Evolutionary conservation across 1,284 basidiomycete species (phyloP), one percentile per base, ranked within the genome.

Genomic region (Earliella scabrosa): DNA sequence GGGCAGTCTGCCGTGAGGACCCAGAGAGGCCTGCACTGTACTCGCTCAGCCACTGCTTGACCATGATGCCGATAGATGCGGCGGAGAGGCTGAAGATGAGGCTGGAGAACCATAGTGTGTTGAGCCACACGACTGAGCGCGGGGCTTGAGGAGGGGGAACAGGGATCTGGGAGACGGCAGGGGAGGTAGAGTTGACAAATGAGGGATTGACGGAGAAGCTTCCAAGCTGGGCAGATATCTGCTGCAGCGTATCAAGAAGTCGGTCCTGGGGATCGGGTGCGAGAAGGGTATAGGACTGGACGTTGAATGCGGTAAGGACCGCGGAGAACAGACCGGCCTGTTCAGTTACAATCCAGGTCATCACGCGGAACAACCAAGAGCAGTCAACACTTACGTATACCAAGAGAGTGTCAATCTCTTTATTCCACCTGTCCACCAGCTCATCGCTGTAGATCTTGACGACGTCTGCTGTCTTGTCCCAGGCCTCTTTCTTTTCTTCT

Each of bases 31-130:
- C 50, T 18, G 4, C n/a, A 32, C 39, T 31, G 29, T 58, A 44
- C 55, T 61, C 32, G 48, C 34, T 49, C 24, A 56, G 9, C 54
- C 54, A 56, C 34, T 51, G 54, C 44, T 56, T 51, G n/a, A 44
- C 45, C 23, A 63, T 31, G 32, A 65, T 60, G 43, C 54, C 61
- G 4, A 59, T 23, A 10, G 53, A 52, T 1, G 63, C 61, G 13
- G 61, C 47, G 18, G 53, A 35, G 8, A 65, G 52, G 32, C 61
- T 60, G 36, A 52, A 54, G 18, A 61, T 49, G 34, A 65, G 61
- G 14, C 56, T 58, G n/a, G 52, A 50, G 49, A 61, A 52, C 54
- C 54, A 56, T 23, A 50, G 36, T 9, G 38, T 32, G 21, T 52
- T 56, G 11, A 52, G 45, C 47, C 53, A 50, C 13, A 59, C 39